Percentiles rank a stretch among this genome's conserved stretches.
These are phyloP conservation scores for Canavalia gladiata DNA, from an alignment of 306 rosid genomes.

Conservation along the genomic window DNA sequence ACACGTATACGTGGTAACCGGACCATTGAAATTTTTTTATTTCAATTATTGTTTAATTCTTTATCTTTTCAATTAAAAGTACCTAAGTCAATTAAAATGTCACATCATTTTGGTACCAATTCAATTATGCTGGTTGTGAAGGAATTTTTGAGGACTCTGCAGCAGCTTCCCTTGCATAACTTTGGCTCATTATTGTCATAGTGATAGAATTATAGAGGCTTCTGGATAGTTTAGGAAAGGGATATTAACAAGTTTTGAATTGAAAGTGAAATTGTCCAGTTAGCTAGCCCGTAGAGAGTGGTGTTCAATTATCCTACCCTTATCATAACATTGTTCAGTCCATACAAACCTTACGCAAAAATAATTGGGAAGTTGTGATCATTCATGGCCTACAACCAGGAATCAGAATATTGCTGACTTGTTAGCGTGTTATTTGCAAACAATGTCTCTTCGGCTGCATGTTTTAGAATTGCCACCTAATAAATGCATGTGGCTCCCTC, in stretches of 20 bases:
- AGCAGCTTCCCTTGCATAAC: background rate
- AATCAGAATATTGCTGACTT: slow-evolving; percentile 30
- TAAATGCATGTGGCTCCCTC: slow-evolving; percentile 32
- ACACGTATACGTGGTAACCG: background rate
- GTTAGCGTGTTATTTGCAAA: background rate
- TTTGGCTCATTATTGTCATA: background rate
- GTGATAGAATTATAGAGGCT: background rate
- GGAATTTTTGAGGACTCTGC: background rate
- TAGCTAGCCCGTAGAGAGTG: background rate
- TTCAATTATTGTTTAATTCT: background rate
- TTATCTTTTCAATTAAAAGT: background rate
- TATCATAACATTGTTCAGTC: background rate
- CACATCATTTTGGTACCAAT: background rate
- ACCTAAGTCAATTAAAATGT: background rate
- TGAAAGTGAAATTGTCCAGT: background rate
- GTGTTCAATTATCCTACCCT: background rate
- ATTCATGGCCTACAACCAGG: slow-evolving; percentile 27
- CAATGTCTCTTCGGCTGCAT: background rate
- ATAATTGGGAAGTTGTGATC: slow-evolving; percentile 26
- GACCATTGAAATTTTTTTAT: background rate
- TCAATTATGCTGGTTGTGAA: background rate
- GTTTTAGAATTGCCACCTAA: slow-evolving; percentile 5
- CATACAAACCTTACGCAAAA: background rate
- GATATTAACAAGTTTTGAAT: background rate
- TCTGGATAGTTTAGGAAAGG: background rate